phyloP scores from a whole-genome alignment of 768 basidiomycete species.

The Macrolepiota fuliginosa region DNA sequence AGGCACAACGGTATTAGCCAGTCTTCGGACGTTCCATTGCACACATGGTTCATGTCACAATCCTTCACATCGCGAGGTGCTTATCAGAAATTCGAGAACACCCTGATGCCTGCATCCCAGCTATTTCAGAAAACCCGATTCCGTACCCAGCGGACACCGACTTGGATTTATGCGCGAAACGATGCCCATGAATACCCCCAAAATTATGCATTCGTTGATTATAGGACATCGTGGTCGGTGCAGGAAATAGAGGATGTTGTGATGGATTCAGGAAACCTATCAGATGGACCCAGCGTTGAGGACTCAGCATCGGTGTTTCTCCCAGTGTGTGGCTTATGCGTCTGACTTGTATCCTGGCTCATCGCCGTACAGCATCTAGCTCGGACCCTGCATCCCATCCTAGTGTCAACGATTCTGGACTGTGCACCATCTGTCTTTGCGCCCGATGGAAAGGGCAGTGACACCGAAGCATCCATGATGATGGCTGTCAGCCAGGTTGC shows the following conservation, averaged over 20 bases:
- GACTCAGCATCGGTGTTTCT: not conserved
- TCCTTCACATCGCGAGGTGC: conserved; percentile 54
- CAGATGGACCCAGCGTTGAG: not conserved
- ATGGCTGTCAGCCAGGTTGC: conserved; percentile 56
- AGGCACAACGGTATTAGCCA: not conserved
- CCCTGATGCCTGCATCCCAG: conserved; percentile 32
- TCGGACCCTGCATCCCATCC: conserved; percentile 69
- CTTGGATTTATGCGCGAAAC: conserved; percentile 34
- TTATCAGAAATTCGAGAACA: conserved; percentile 50
- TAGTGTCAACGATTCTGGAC: conserved; percentile 86
- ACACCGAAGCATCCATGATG: conserved; percentile 60
- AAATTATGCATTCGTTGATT: conserved; percentile 12
- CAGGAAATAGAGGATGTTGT: conserved; percentile 15
- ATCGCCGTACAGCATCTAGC: conserved; percentile 54
- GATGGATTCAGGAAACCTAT: not conserved
- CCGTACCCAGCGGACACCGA: not conserved
- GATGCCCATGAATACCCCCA: conserved; percentile 32
- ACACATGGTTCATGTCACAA: conserved; percentile 64
- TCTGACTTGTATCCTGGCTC: not conserved
- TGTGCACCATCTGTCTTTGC: conserved; percentile 81
- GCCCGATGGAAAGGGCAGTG: conserved; percentile 55
- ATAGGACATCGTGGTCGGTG: conserved; percentile 11
- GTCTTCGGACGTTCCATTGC: conserved; percentile 19
- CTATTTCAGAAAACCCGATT: not conserved
- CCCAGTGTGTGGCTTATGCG: conserved; percentile 6